These are phyloP conservation scores for Phialophora macrospora DNA, from an alignment of 2,329 filamentous ascomycete genomes.

Conservation along the genomic window DNA sequence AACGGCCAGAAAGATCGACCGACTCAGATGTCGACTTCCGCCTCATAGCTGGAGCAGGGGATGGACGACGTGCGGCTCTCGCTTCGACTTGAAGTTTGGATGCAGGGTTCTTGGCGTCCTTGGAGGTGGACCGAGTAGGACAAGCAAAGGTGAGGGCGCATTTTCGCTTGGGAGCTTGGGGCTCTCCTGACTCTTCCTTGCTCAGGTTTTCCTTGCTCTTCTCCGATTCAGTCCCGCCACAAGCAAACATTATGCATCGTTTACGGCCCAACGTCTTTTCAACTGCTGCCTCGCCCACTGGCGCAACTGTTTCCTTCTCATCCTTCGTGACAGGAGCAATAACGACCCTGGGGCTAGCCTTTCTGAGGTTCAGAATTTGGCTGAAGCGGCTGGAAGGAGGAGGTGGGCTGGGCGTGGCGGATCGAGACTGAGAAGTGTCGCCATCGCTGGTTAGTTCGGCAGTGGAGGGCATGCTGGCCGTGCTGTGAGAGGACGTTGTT, in stretches of 20 bases:
- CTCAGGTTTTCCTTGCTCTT: conserved; percentile 44
- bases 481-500: conserved; percentile 73
- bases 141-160: conserved; percentile 55
- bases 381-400: conserved; percentile 58
- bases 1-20: conserved; percentile 30
- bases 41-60: conserved; percentile 44
- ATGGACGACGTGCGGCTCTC: conserved; percentile 42
- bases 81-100: conserved; percentile 38
- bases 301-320: conserved; percentile 43
- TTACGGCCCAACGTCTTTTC: conserved; percentile 74
- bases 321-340: conserved; percentile 39
- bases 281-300: conserved; percentile 59
- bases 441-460: conserved; percentile 95
- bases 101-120: conserved; percentile 31
- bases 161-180: conserved; percentile 49
- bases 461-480: conserved; percentile 78
- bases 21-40: conserved; percentile 28
- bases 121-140: conserved; percentile 45
- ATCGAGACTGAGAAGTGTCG: conserved; percentile 86
- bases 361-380: conserved; percentile 37
- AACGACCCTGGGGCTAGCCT: conserved; percentile 37
- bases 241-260: conserved; percentile 91
- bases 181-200: conserved; percentile 41
- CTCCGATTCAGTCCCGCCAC: conserved; percentile 66
- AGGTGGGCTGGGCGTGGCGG: conserved; percentile 88